These are phyloP conservation scores for Parachlorella kessleri DNA, from an alignment of 139 green algal species.

Conservation along the genomic window DNA sequence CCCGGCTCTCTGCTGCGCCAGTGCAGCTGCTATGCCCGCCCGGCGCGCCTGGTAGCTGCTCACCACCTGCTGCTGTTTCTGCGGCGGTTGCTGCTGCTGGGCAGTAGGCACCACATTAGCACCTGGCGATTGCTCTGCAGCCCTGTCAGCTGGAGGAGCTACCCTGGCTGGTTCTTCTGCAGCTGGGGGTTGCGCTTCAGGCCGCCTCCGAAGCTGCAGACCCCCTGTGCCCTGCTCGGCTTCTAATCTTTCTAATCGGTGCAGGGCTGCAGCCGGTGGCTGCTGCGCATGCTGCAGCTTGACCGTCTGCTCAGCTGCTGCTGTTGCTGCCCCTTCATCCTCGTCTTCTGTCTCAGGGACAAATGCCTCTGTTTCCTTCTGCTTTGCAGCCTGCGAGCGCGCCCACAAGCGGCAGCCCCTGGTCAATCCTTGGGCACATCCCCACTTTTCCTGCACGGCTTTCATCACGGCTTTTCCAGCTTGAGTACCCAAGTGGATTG, in stretches of 20 bases:
- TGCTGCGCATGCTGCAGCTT: not conserved
- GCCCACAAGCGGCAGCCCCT: not conserved
- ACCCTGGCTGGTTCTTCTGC: too few species aligned
- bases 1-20: slow-evolving; percentile 12
- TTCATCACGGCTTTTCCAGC: too few species aligned
- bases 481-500: too few species aligned
- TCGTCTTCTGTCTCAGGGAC: slow-evolving; percentile 23
- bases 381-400: not conserved
- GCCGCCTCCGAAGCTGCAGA: slow-evolving; percentile 7
- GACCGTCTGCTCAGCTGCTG: too few species aligned
- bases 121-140: too few species aligned
- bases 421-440: too few species aligned
- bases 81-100: not conserved
- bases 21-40: slow-evolving; percentile 29
- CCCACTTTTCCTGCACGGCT: too few species aligned
- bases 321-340: slow-evolving; percentile 3
- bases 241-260: too few species aligned
- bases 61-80: not conserved
- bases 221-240: not conserved
- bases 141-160: too few species aligned
- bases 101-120: too few species aligned
- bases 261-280: slow-evolving; percentile 6
- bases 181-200: not conserved
- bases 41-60: slow-evolving; percentile 32
- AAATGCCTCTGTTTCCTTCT: not conserved